Percentiles rank a stretch among this genome's conserved stretches.
These are phyloP conservation scores for Heimioporus sp. DNA, from an alignment of 768 basidiomycete species.

Conservation along the genomic window DNA sequence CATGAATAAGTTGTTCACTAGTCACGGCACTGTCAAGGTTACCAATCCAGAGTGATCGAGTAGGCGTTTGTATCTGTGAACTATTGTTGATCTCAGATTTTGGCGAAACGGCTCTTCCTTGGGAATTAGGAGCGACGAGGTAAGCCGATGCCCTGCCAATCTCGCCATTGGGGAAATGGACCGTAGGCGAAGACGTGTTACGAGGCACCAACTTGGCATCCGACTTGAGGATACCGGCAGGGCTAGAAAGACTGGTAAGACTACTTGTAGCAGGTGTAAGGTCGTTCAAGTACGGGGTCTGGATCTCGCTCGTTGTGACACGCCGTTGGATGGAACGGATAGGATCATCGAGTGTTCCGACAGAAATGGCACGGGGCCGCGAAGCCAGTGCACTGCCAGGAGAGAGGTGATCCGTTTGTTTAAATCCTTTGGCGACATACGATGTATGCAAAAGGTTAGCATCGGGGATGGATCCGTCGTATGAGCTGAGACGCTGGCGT, in stretches of 20 bases:
- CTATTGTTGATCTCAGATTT: slow-evolving; percentile 66
- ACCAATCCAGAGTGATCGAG: slow-evolving; percentile 97
- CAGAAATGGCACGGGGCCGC: slow-evolving; percentile 82
- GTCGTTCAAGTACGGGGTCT: slow-evolving; percentile 56
- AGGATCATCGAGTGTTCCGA: slow-evolving; percentile 84
- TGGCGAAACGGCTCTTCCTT: slow-evolving; percentile 79
- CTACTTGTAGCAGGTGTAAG: slow-evolving; percentile 39
- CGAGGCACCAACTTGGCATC: slow-evolving; percentile 52
- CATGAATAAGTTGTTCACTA: slow-evolving; percentile 90
- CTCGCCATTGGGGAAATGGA: slow-evolving; percentile 71
- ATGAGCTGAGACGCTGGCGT: slow-evolving; percentile 60
- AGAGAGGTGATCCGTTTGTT: slow-evolving; percentile 65
- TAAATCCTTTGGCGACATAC: slow-evolving; percentile 72
- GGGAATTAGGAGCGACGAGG: slow-evolving; percentile 62
- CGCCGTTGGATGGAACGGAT: slow-evolving; percentile 68
- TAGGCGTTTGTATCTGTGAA: slow-evolving; percentile 86
- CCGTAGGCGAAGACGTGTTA: slow-evolving; percentile 43
- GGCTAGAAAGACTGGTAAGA: slow-evolving; percentile 24
- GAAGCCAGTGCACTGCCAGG: slow-evolving; percentile 39
- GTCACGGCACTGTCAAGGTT: slow-evolving; percentile 95
- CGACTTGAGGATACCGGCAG: slow-evolving; percentile 54
- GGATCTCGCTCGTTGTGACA: slow-evolving; percentile 54
- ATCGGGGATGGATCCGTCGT: slow-evolving; percentile 54
- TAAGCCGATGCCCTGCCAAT: slow-evolving; percentile 62
- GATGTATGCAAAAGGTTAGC: slow-evolving; percentile 53